phyloP scores from a whole-genome alignment of 2,329 filamentous ascomycete genomes.

The Boeremia lycopersici region DNA sequence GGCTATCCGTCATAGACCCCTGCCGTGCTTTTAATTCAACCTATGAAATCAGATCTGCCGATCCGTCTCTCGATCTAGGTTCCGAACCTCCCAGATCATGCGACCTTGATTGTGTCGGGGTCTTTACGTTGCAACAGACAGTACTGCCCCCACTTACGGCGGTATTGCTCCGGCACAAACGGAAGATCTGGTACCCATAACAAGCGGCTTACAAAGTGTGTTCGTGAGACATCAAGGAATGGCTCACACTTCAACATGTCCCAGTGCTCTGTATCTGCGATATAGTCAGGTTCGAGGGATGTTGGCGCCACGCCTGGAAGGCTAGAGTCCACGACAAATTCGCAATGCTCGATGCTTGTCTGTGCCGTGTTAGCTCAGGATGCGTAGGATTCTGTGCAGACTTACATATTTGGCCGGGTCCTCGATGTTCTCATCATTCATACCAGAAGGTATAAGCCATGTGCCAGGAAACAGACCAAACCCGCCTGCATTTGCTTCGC shows the following conservation, averaged over 20 bases:
- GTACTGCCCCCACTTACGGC: conserved; percentile 84
- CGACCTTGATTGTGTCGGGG: not conserved
- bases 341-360: conserved; percentile 74
- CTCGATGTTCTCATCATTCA: conserved; percentile 92
- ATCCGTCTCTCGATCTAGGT: not conserved
- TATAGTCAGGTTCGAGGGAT: conserved; percentile 78
- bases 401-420: conserved; percentile 84
- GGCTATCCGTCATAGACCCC: not conserved
- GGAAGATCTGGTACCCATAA: conserved; percentile 79
- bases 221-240: conserved; percentile 81
- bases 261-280: conserved; percentile 77
- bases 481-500: conserved; percentile 67
- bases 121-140: conserved; percentile 71
- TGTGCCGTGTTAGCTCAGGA: conserved; percentile 38
- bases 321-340: conserved; percentile 86
- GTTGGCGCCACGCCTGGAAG: conserved; percentile 68
- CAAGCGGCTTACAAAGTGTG: conserved; percentile 73
- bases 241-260: conserved; percentile 73
- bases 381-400: not conserved
- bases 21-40: conserved; percentile 7
- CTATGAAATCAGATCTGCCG: not conserved
- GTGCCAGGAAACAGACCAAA: conserved; percentile 82
- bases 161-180: conserved; percentile 71
- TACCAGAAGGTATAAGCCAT: conserved; percentile 78
- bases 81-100: not conserved